phyloP scores from a whole-genome alignment of 345 rosid genomes.

The Rhizophora mangle region DNA sequence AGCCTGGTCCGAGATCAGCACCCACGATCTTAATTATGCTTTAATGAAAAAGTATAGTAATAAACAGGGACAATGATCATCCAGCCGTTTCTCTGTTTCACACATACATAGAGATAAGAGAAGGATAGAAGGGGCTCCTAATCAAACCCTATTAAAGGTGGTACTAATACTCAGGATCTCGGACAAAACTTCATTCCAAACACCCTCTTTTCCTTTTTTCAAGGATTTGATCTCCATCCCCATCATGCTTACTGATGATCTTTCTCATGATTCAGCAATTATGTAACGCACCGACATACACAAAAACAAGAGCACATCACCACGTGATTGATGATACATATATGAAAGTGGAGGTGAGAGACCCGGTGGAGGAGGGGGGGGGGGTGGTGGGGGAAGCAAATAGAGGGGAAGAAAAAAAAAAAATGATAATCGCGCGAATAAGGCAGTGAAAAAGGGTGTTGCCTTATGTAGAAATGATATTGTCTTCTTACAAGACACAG shows the following conservation, averaged over 20 bases:
- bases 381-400: background rate
- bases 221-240: background rate
- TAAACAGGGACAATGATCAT: too few species aligned
- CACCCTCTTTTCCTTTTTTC: slow-evolving; percentile 41
- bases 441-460: slow-evolving; percentile 39
- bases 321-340: background rate
- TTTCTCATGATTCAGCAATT: slow-evolving; percentile 41
- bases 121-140: too few species aligned
- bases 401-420: background rate
- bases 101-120: too few species aligned
- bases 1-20: slow-evolving; percentile 82
- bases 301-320: background rate
- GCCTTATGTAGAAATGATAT: slow-evolving; percentile 41
- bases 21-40: background rate
- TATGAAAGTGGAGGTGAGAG: slow-evolving; percentile 12
- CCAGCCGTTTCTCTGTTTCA: too few species aligned
- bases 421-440: slow-evolving; percentile 18
- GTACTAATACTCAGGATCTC: slow-evolving; percentile 22
- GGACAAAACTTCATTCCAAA: slow-evolving; percentile 58
- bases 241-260: background rate
- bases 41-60: too few species aligned
- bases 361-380: background rate
- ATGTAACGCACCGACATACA: slow-evolving; percentile 2
- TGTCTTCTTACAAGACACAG: slow-evolving; percentile 43
- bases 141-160: too few species aligned